Evolutionary conservation across 2,329 filamentous ascomycete genomes (phyloP), one percentile per base, ranked within the genome.

Genomic region (Canariomyces notabilis): DNA sequence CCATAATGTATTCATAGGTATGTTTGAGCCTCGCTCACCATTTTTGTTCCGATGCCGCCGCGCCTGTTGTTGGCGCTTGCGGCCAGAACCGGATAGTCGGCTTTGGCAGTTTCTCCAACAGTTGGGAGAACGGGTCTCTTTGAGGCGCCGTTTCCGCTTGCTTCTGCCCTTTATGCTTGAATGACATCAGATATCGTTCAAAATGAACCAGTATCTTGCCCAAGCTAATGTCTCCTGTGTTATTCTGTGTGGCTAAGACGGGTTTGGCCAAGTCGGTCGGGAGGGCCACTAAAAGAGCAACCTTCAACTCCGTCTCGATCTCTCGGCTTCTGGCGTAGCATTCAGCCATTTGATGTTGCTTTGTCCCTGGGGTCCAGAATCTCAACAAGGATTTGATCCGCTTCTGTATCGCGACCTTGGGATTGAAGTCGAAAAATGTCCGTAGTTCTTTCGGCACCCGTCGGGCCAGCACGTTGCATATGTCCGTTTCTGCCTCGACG

Each of bases 381-480:
- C 4, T 29, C 26, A 29, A 11, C 20, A 33, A 16, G 23, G 19
- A 26, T 6, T 22, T 26, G 23, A 41, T 23, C 12, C 38, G 38
- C 22, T 42, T 8, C 2, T 21, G 11, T 6, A 52, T 12, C 6
- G 47, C 26, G 7, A 45, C 5, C 18, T 11, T 18, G 6, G 14
- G 8, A 15, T 40, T 18, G 19, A 42, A 46, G 14, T 34, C 35
- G 16, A 14, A 12, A 16, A 6, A n/a, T 3, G 20, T 15, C 20
- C 41, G 38, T 21, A 53, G 19, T 20, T 22, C 4, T 3, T 36
- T 35, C 39, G 50, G 49, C 5, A 35, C 20, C 6, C 19, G 14
- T 18, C 33, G 22, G 18, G 41, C 42, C 16, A 54, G 34, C 15
- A 31, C 14, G 7, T 32, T 33, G 33, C 16, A 16, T 11, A 54